Base-by-base conservation (phyloP, 2,329 filamentous ascomycete genomes). In the Exserohilum turcica region DNA sequence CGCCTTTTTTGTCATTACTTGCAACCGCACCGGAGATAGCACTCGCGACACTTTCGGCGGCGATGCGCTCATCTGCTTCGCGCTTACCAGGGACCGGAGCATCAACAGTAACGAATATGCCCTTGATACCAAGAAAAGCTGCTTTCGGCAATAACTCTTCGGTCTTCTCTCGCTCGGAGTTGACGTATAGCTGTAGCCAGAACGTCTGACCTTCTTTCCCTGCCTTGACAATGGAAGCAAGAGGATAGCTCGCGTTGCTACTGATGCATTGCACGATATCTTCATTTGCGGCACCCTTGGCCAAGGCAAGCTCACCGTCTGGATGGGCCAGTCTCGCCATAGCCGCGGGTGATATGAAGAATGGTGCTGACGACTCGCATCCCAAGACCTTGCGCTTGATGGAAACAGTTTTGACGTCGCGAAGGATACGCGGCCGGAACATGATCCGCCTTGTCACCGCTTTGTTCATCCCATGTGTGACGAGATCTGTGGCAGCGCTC, bases 1-100 rank as follows among this genome's bases (percentile, higher is more conserved):
- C 81, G 0, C 84, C 84, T 48, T 82, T 82, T 9, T 68, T 70
- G 59, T 86, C 84, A 55, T 82, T 82, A 31, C 74, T 76, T 0
- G 77, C 78, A 49, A 72, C 73, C 24, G 77, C 76, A 2, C 80
- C 81, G 13, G 76, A 79, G 74, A 84, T 83, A 2, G 82, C 57
- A 3, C 49, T 50, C 3, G 59, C 52, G 2, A 47, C 35, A 9
- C 52, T 48, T 43, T 67, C 64, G 5, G 78, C 78, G 46, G 56
- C 55, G 13, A 67, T 56, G 2, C 64, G 55, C 36, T 68, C 65
- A 37, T 67, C 65, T 3, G 54, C 63, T 48, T 68, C 64, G 8
- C 65, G 52, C 44, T 68, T 68, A 0, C 65, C 65, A 19, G 59
- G 61, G 2, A 67, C 63, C 4, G 65, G 64, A 1, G 59, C 64